Conservation (phyloP, 805 yeast genomes). For the Komagataella kurtzmanii region DNA sequence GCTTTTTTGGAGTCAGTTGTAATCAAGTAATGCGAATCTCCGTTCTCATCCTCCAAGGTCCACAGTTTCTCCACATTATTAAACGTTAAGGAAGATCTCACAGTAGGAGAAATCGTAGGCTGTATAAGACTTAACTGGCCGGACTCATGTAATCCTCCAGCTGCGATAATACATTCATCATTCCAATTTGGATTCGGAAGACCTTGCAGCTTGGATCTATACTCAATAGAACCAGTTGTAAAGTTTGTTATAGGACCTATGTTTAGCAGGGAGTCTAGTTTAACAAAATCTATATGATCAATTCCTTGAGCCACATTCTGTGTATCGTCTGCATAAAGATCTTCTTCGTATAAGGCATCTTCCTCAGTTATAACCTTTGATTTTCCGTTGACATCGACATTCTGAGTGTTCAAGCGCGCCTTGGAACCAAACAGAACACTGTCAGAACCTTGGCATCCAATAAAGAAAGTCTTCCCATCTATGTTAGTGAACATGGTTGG, state of each 20-base stretch:
- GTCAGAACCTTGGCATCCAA: slow-evolving; percentile 50
- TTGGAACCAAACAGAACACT: slow-evolving; percentile 34
- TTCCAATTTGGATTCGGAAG: slow-evolving; percentile 53
- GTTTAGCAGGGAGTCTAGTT: slow-evolving; percentile 42
- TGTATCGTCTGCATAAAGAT: slow-evolving; percentile 23
- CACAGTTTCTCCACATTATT: slow-evolving; percentile 65
- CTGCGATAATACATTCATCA: slow-evolving; percentile 55
- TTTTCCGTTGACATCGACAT: slow-evolving; percentile 6
- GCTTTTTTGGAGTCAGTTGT: slow-evolving; percentile 56
- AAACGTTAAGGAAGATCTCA: slow-evolving; percentile 57
- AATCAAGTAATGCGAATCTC: slow-evolving; percentile 40
- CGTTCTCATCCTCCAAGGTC: slow-evolving; percentile 34
- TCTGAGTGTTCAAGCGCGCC: slow-evolving; percentile 8
- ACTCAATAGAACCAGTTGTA: slow-evolving; percentile 40
- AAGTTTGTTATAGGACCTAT: slow-evolving; percentile 66
- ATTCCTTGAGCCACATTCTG: slow-evolving; percentile 7
- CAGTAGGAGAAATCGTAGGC: slow-evolving; percentile 55
- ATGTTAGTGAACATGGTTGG: slow-evolving; percentile 29
- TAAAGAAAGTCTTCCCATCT: slow-evolving; percentile 30
- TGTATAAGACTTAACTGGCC: slow-evolving; percentile 49
- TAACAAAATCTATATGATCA: slow-evolving; percentile 20
- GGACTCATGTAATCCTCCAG: slow-evolving; percentile 48
- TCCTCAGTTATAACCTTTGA: slow-evolving; percentile 18
- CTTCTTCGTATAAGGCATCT: slow-evolving; percentile 29
- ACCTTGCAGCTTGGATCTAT: slow-evolving; percentile 31